Percentiles rank a stretch among this genome's conserved stretches.
Conservation (phyloP, 441 rosid genomes). For the Cnidoscolus chayamansa region DNA sequence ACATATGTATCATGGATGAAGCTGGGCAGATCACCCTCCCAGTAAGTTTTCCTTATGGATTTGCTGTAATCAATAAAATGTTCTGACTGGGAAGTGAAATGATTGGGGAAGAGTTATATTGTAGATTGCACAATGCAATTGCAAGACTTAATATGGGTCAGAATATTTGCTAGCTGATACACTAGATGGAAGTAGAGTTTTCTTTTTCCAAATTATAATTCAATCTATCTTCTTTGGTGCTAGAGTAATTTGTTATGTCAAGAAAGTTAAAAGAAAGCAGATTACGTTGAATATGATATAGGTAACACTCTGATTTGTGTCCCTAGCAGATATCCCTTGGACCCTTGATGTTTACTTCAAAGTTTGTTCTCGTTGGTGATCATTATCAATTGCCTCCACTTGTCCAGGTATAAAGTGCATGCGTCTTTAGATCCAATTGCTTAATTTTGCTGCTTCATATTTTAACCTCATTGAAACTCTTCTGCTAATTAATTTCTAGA, state of each 20-base stretch:
- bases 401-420: conserved; percentile 57
- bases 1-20: conserved; percentile 95
- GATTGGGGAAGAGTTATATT: not conserved
- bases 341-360: conserved; percentile 81
- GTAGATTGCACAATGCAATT: not conserved
- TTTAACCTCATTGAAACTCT: conserved; percentile 22
- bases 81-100: not conserved
- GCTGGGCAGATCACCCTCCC: conserved; percentile 98
- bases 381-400: conserved; percentile 98
- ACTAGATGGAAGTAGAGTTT: no score
- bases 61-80: conserved; percentile 6
- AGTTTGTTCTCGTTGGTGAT: conserved; percentile 96
- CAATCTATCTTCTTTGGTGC: not conserved
- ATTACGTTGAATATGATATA: not conserved
- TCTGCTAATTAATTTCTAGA: conserved; percentile 45
- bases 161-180: no score
- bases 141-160: no score
- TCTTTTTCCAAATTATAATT: not conserved
- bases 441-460: conserved; percentile 18
- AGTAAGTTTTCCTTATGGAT: conserved; percentile 43
- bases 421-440: conserved; percentile 36
- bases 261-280: not conserved
- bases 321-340: conserved; percentile 76
- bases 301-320: conserved; percentile 15
- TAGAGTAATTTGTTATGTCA: not conserved